Conservation (phyloP, 2,329 filamentous ascomycete species). For the Aspergillus nomiae region DNA sequence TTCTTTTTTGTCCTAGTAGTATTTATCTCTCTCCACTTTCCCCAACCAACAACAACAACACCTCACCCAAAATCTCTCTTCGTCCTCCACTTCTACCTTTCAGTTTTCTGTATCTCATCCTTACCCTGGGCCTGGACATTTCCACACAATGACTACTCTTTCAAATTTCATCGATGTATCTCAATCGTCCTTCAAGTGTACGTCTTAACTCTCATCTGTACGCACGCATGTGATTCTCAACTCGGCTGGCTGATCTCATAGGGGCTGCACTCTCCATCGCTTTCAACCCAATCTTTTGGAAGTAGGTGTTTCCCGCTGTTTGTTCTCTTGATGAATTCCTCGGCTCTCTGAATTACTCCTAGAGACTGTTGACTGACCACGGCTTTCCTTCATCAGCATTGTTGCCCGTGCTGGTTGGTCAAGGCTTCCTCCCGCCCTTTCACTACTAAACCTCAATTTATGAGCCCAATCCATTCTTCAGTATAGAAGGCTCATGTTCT, state of each 20-base stretch:
- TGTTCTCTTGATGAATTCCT: not conserved
- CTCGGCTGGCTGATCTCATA: constrained; percentile 39
- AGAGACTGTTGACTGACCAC: not conserved
- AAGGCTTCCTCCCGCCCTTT: constrained; percentile 10
- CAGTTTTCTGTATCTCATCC: not conserved
- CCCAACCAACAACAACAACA: constrained; percentile 1
- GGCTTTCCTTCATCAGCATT: constrained; percentile 56
- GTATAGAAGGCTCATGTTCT: constrained; percentile 14
- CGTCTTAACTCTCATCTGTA: constrained; percentile 28
- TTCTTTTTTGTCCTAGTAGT: not conserved
- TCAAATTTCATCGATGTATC: constrained; percentile 60
- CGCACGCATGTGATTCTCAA: constrained; percentile 33
- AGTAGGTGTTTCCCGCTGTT: constrained; percentile 62
- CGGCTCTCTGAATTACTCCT: not conserved
- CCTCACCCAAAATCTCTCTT: not conserved
- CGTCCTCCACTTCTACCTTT: constrained; percentile 11
- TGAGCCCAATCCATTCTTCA: not conserved
- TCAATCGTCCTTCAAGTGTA: constrained; percentile 69
- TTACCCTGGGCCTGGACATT: not conserved
- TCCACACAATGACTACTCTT: constrained; percentile 35
- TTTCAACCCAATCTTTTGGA: constrained; percentile 99
- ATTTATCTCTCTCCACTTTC: constrained; percentile 2
- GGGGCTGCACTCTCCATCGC: constrained; percentile 80
- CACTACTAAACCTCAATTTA: constrained; percentile 8
- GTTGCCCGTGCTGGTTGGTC: constrained; percentile 75